Evolutionary conservation across 495 filamentous ascomycete genomes (phyloP).

Genomic region (Penicillium canescens): DNA sequence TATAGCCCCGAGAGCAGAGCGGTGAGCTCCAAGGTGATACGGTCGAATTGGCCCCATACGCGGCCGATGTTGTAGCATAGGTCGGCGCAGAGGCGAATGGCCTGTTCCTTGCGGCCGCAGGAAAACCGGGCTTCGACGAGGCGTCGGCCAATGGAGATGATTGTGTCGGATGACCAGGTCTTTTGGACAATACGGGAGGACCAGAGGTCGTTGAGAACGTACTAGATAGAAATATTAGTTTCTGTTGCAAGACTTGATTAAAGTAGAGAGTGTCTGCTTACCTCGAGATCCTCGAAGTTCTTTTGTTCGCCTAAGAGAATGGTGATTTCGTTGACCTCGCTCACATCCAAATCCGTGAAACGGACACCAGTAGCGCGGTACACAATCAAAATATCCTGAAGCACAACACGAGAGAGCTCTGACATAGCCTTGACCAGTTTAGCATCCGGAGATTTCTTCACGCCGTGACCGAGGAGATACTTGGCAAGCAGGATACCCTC

Average conservation of each 20-base stretch:
- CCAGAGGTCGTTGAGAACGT: constrained; percentile 59
- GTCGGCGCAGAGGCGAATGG: constrained; percentile 55
- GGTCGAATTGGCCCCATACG: constrained; percentile 53
- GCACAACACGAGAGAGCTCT: too few species aligned
- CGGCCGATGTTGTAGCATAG: constrained; percentile 64
- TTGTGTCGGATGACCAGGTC: constrained; percentile 51
- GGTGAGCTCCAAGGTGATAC: constrained; percentile 54
- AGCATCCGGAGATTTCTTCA: too few species aligned
- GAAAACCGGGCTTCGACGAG: constrained; percentile 57
- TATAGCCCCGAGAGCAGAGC: constrained; percentile 55
- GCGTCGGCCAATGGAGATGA: constrained; percentile 55
- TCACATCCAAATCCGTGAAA: too few species aligned
- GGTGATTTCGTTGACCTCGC: too few species aligned
- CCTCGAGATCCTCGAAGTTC: constrained; percentile 50
- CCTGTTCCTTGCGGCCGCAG: constrained; percentile 38
- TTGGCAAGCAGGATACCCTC: too few species aligned
- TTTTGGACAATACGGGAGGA: constrained; percentile 58
- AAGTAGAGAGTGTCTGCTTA: constrained; percentile 59
- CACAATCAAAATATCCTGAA: too few species aligned
- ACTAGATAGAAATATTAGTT: constrained; percentile 35
- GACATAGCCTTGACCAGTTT: too few species aligned
- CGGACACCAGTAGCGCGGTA: too few species aligned
- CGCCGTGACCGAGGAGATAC: too few species aligned
- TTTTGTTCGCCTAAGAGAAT: constrained; percentile 11
- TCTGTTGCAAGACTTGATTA: constrained; percentile 30